phyloP scores from a whole-genome alignment of 768 basidiomycete species.

The Suillus weaverae region DNA sequence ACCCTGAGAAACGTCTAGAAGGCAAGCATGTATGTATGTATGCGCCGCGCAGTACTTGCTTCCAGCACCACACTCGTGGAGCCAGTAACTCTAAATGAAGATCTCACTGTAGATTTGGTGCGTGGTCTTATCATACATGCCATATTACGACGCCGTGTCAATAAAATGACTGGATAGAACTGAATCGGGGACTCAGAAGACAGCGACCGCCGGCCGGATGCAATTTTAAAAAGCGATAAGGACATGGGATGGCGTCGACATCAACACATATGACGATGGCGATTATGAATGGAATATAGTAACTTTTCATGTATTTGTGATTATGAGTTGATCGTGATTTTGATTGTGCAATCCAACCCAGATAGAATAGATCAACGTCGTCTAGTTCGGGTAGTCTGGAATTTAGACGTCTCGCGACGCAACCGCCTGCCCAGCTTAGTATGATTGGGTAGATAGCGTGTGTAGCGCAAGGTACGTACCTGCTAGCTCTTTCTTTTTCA shows the following conservation, averaged over 20 bases:
- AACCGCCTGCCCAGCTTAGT: constrained; percentile 44
- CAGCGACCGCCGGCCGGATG: not conserved
- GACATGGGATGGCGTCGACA: constrained; percentile 5
- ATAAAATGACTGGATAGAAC: not conserved
- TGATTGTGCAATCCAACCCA: not conserved
- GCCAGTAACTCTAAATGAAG: not conserved
- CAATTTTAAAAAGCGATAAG: constrained; percentile 10
- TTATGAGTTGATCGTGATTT: not conserved
- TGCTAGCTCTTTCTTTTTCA: constrained; percentile 81
- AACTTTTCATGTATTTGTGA: constrained; percentile 10
- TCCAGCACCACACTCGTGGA: not conserved
- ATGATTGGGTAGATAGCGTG: not conserved
- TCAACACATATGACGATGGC: constrained; percentile 9
- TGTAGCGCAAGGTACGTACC: constrained; percentile 37
- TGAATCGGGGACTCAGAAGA: not conserved
- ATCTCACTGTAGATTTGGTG: not conserved
- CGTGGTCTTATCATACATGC: not conserved
- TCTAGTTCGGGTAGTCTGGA: constrained; percentile 49
- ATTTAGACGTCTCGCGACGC: constrained; percentile 66
- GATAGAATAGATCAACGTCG: constrained; percentile 31
- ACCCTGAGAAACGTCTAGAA: not conserved
- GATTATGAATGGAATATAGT: constrained; percentile 29
- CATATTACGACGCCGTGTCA: not conserved
- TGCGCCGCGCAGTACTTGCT: not conserved
- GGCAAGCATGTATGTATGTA: not conserved